Conservation (phyloP, 2,329 filamentous ascomycete species). For the Exserohilum turcica region DNA sequence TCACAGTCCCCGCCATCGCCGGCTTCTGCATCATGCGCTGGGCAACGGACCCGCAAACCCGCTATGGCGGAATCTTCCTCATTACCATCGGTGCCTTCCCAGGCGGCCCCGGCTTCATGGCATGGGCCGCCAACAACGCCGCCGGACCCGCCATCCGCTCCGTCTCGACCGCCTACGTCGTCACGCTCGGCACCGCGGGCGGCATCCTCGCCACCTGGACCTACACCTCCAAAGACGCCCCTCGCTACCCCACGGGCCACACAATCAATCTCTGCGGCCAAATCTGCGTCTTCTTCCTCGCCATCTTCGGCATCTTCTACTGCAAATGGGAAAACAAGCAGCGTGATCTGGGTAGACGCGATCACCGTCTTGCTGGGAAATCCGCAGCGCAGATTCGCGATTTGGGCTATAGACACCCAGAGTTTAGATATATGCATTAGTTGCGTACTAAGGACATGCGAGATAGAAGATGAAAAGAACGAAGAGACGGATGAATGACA, state of each 20-base stretch:
- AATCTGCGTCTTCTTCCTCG: conserved; percentile 52
- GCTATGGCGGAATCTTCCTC: conserved; percentile 61
- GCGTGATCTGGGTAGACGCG: conserved; percentile 55
- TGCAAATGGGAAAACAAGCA: conserved; percentile 60
- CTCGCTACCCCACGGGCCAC: conserved; percentile 75
- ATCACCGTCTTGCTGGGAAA: conserved; percentile 57
- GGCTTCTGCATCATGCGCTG: conserved; percentile 61
- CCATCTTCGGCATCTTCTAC: conserved; percentile 58
- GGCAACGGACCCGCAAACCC: conserved; percentile 61
- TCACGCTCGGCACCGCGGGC: conserved; percentile 69
- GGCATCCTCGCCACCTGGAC: conserved; percentile 64
- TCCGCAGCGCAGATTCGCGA: conserved; percentile 54
- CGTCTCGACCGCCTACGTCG: conserved; percentile 62
- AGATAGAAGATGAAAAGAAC: too few relatives aligned
- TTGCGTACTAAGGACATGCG: too few relatives aligned
- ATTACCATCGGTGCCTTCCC: conserved; percentile 63
- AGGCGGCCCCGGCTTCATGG: conserved; percentile 62
- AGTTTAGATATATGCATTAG: conserved; percentile 61
- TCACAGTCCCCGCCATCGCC: conserved; percentile 51
- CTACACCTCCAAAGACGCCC: conserved; percentile 61
- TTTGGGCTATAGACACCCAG: conserved; percentile 61
- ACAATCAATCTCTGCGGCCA: conserved; percentile 63
- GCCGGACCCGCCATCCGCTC: conserved; percentile 62
- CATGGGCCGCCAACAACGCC: conserved; percentile 65
- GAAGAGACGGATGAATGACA: too few relatives aligned